Evolutionary conservation across 768 basidiomycete genomes (phyloP), one percentile per base, ranked within the genome.

Genomic region (Pulveroboletus sp.): DNA sequence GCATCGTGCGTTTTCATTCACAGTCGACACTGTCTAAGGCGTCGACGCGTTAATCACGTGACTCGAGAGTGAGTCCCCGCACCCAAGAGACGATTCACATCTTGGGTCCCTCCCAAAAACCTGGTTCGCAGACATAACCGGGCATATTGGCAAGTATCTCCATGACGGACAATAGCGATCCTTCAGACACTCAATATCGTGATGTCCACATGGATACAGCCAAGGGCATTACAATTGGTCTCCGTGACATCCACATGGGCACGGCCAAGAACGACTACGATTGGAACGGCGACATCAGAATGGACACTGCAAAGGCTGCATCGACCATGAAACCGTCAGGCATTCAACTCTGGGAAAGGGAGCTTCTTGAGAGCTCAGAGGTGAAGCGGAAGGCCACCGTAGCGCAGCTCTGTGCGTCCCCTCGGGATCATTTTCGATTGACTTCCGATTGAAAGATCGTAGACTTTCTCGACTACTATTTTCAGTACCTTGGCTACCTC

Each of bases 401-500:
- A 9, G 93, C 94, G 17, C 96, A 99, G 64, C 81, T 99, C 40
- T 99, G 93, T 94, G 65, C 62, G 85, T 76, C 30, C 37, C 6
- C 36, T 50, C 24, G 49, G 44, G 52, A 44, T 49, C 8, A 8
- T 45, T 26, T 28, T 15, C 43, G 57, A 56, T 55, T 55, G 30
- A 30, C 41, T 21, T 17, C 12, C 51, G 50, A 52, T 61, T 36
- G 35, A 56, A 45, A 28, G 43, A 48, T 39, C 48, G 31, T 57
- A 94, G 93, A 90, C 74, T 97, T 97, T 72, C 80, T 96, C 44
- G 95, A 98, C 69, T 98, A 99, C 67, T 99, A 99, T 73, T 99
- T 99, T 67, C 92, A 97, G 65, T 79, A 83, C 1, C 78, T 99
- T 33, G 92, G 91, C 15, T 97, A 97, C 69, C 77, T 97, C 51